These are phyloP conservation scores for Pascua guehoae DNA, from an alignment of 1,284 basidiomycete genomes.

Conservation along the genomic window DNA sequence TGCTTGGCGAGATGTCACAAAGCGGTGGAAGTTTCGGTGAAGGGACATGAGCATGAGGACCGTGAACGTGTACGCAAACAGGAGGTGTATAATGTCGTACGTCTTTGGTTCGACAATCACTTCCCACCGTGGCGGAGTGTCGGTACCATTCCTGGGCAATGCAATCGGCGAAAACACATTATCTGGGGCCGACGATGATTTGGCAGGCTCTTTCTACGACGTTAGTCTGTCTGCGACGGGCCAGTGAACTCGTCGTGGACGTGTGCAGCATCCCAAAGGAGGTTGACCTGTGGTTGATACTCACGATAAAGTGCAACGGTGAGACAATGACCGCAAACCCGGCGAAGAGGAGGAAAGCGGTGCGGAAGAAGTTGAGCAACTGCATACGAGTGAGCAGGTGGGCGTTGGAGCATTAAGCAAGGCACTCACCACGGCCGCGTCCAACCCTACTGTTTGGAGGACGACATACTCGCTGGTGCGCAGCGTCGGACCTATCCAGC, in stretches of 20 bases:
- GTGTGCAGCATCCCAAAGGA: too few species aligned
- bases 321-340: slow-evolving; percentile 46
- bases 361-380: slow-evolving; percentile 93
- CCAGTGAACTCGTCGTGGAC: too few species aligned
- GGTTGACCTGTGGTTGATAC: too few species aligned
- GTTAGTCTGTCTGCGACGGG: too few species aligned
- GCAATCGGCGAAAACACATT: too few species aligned
- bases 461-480: slow-evolving; percentile 86
- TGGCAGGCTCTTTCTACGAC: too few species aligned
- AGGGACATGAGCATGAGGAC: slow-evolving; percentile 77
- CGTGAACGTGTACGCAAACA: slow-evolving; percentile 92
- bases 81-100: slow-evolving; percentile 78
- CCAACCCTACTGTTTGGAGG: slow-evolving; percentile 92
- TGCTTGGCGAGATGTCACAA: slow-evolving; percentile 85
- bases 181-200: too few species aligned
- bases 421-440: slow-evolving; percentile 77
- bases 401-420: slow-evolving; percentile 1
- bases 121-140: slow-evolving; percentile 51
- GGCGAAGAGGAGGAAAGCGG: slow-evolving; percentile 85
- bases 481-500: slow-evolving; percentile 92
- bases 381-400: slow-evolving; percentile 38
- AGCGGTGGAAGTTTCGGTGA: slow-evolving; percentile 82
- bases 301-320: too few species aligned
- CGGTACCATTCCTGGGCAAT: background rate
- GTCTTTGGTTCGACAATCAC: slow-evolving; percentile 79